phyloP scores from a whole-genome alignment of 768 basidiomycete genomes.

The Macrolepiota dolichaula region DNA sequence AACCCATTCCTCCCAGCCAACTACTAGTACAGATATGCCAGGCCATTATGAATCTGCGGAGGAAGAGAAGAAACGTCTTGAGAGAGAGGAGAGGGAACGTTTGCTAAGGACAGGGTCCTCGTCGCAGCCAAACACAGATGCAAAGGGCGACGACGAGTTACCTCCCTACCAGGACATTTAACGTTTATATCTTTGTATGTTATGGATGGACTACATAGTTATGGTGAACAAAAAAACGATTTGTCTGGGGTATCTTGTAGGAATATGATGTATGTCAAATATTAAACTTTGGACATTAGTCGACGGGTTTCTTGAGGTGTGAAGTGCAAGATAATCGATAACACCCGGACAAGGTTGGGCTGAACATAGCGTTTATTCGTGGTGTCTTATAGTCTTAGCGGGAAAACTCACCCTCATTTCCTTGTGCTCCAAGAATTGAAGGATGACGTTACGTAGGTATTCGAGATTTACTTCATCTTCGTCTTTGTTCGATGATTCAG shows the following conservation, averaged over 20 bases:
- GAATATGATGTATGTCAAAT: neutral
- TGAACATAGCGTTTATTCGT: constrained; percentile 24
- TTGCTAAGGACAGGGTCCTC: constrained; percentile 28
- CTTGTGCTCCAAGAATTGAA: constrained; percentile 97
- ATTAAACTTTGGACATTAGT: constrained; percentile 79
- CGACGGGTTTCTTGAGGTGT: constrained; percentile 93
- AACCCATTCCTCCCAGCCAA: constrained; percentile 3
- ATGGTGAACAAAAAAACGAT: neutral
- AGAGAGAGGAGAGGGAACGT: constrained; percentile 66
- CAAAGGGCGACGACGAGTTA: constrained; percentile 39
- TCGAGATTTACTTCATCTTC: constrained; percentile 96
- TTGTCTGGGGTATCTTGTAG: neutral
- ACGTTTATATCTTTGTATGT: neutral
- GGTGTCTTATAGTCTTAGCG: neutral
- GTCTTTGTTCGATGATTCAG: constrained; percentile 32
- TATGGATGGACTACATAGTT: neutral
- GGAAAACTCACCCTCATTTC: constrained; percentile 84
- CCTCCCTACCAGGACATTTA: constrained; percentile 44
- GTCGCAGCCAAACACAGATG: constrained; percentile 16
- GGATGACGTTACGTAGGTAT: constrained; percentile 91
- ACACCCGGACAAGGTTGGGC: constrained; percentile 87
- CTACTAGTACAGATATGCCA: neutral
- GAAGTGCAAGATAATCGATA: constrained; percentile 90
- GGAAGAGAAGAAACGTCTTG: constrained; percentile 51
- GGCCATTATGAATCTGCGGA: constrained; percentile 26